phyloP scores from a whole-genome alignment of 306 rosid genomes.

The Psophocarpus tetragonolobus region DNA sequence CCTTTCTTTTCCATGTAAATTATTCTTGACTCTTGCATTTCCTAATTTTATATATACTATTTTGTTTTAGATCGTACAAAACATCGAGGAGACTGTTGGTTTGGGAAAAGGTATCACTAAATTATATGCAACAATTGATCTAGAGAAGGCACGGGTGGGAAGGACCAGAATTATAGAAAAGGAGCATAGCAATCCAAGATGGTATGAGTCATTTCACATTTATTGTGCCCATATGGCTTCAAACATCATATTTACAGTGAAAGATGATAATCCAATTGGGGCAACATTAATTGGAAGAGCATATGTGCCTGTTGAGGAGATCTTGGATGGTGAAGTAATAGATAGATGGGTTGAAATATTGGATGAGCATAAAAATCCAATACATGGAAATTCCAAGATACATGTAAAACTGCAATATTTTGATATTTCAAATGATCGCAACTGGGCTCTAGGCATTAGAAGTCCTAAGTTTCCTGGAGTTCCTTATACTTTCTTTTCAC shows the following conservation, averaged over 20 bases:
- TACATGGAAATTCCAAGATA: conserved; percentile 58
- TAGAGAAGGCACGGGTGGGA: conserved; percentile 72
- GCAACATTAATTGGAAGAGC: conserved; percentile 75
- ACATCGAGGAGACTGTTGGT: conserved; percentile 53
- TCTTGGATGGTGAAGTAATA: conserved; percentile 48
- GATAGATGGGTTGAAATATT: conserved; percentile 62
- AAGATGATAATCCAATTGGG: conserved; percentile 64
- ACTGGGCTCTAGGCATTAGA: conserved; percentile 55
- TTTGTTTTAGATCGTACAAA: conserved; percentile 32
- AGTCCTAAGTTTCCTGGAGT: conserved; percentile 69
- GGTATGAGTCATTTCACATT: conserved; percentile 72
- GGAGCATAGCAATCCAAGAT: conserved; percentile 49
- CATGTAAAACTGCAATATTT: conserved; percentile 63
- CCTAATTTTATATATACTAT: conserved; percentile 21
- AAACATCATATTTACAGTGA: conserved; percentile 57
- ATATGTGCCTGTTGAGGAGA: conserved; percentile 52
- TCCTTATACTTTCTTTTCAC: conserved; percentile 63
- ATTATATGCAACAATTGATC: conserved; percentile 69
- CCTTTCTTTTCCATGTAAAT: background rate
- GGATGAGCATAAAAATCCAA: conserved; percentile 47
- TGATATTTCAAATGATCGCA: conserved; percentile 48
- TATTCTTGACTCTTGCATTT: background rate
- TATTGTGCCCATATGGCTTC: conserved; percentile 67
- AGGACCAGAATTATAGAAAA: conserved; percentile 60
- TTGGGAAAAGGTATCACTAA: conserved; percentile 58